These are phyloP conservation scores for Aureoboletus auriporus DNA, from an alignment of 768 basidiomycete species.

Conservation along the genomic window DNA sequence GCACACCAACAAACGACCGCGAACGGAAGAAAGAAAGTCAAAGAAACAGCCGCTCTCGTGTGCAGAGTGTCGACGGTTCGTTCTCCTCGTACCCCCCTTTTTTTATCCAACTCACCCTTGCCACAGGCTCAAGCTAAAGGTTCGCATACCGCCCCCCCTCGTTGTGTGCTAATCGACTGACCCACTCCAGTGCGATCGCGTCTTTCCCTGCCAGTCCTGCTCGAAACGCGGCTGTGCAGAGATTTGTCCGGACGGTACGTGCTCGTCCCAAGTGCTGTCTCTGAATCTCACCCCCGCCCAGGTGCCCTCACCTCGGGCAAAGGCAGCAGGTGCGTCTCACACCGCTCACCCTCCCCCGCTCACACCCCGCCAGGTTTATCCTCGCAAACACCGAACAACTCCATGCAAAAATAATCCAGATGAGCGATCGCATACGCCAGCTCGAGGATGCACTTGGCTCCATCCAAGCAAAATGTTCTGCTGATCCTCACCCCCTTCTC, in stretches of 20 bases:
- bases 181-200: constrained; percentile 51
- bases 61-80: constrained; percentile 59
- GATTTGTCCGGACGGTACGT: constrained; percentile 54
- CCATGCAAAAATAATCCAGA: constrained; percentile 57
- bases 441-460: constrained; percentile 56
- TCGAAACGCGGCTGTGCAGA: constrained; percentile 63
- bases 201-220: constrained; percentile 65
- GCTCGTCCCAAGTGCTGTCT: not conserved
- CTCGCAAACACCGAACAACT: constrained; percentile 65
- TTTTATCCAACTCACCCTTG: not conserved
- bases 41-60: constrained; percentile 52
- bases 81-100: not conserved
- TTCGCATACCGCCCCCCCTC: constrained; percentile 21
- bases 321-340: constrained; percentile 50
- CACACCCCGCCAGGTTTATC: constrained; percentile 45
- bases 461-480: constrained; percentile 38
- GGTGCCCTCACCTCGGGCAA: constrained; percentile 60
- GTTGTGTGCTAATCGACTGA: constrained; percentile 3
- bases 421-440: constrained; percentile 60
- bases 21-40: constrained; percentile 31
- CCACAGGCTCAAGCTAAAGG: constrained; percentile 51
- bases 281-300: constrained; percentile 20
- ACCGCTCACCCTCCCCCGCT: not conserved
- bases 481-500: constrained; percentile 52
- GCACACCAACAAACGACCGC: constrained; percentile 40